A percentile compares a stretch with the other conserved stretches of the same genome.
Conservation (phyloP, 305 asterid species). For the Solanum hybrid region DNA sequence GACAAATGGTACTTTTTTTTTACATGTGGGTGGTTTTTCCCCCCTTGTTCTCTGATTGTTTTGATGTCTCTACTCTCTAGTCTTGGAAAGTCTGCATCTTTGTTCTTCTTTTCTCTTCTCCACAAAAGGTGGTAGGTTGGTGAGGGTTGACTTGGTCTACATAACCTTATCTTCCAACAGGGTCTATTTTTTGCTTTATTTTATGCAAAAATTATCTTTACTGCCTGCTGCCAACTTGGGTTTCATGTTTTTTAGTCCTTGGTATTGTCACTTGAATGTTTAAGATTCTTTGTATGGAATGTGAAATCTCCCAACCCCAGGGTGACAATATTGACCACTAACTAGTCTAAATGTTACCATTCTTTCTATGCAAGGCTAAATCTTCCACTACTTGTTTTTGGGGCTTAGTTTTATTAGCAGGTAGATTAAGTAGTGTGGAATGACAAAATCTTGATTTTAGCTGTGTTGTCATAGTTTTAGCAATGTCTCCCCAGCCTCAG, state of each 20-base stretch:
- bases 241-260: slow-evolving; percentile 7
- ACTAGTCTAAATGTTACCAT: neutral
- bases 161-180: slow-evolving; percentile 15
- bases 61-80: slow-evolving; percentile 10
- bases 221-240: neutral
- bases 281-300: neutral
- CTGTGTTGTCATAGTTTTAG: neutral
- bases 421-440: neutral
- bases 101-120: slow-evolving; percentile 3
- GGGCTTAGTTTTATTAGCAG: neutral
- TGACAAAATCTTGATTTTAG: neutral
- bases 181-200: slow-evolving; percentile 5
- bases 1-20: neutral
- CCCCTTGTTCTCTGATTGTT: slow-evolving; percentile 5
- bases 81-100: slow-evolving; percentile 11
- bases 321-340: neutral
- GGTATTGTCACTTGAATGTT: slow-evolving; percentile 13
- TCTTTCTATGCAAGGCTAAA: neutral
- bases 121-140: slow-evolving; percentile 86
- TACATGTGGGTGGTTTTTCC: neutral
- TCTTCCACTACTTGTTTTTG: neutral
- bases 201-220: neutral
- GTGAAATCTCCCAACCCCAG: neutral
- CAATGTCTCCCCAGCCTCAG: neutral
- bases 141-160: slow-evolving; percentile 61